Percentiles rank a stretch among this genome's conserved stretches.
phyloP scores from a whole-genome alignment of 352 stramenopile species.

The Poterioochromonas sp. region DNA sequence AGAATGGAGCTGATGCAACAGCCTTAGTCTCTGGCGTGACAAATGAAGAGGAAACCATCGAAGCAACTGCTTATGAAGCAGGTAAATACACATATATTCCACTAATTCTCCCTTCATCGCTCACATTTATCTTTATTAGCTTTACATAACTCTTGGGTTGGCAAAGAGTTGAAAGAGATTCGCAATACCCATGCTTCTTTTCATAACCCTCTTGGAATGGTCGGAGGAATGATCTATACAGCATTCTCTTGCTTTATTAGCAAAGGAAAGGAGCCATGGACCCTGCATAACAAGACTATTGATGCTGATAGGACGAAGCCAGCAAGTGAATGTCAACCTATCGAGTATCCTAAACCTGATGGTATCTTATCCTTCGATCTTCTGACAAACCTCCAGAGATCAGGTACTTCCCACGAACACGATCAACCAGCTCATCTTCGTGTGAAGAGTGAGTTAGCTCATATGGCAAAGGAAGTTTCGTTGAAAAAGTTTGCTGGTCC shows the following conservation, averaged over 20 bases:
- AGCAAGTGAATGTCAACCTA: slow-evolving; percentile 73
- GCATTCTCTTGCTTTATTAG: slow-evolving; percentile 81
- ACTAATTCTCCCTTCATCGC: slow-evolving; percentile 33
- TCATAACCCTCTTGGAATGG: slow-evolving; percentile 64
- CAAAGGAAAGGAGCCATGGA: slow-evolving; percentile 92
- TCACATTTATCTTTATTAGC: slow-evolving; percentile 41
- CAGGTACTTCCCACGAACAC: slow-evolving; percentile 89
- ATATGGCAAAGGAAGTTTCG: slow-evolving; percentile 70
- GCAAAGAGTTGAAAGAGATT: slow-evolving; percentile 90
- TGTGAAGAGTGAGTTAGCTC: slow-evolving; percentile 77
- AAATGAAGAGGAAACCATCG: not conserved
- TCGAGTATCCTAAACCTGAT: slow-evolving; percentile 92
- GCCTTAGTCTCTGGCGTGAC: slow-evolving; percentile 43
- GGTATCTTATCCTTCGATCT: slow-evolving; percentile 94
- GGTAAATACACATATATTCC: slow-evolving; percentile 7
- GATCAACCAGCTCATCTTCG: slow-evolving; percentile 93
- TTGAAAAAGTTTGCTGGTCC: slow-evolving; percentile 84
- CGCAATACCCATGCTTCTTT: slow-evolving; percentile 94
- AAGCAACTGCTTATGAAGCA: not conserved
- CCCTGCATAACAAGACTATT: slow-evolving; percentile 61
- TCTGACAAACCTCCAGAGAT: slow-evolving; percentile 92
- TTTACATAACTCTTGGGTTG: slow-evolving; percentile 87
- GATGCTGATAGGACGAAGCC: slow-evolving; percentile 84
- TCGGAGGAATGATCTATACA: slow-evolving; percentile 82
- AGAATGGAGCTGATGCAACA: slow-evolving; percentile 49